Conservation (phyloP, 306 rosid genomes). For the Sophora flavescens region DNA sequence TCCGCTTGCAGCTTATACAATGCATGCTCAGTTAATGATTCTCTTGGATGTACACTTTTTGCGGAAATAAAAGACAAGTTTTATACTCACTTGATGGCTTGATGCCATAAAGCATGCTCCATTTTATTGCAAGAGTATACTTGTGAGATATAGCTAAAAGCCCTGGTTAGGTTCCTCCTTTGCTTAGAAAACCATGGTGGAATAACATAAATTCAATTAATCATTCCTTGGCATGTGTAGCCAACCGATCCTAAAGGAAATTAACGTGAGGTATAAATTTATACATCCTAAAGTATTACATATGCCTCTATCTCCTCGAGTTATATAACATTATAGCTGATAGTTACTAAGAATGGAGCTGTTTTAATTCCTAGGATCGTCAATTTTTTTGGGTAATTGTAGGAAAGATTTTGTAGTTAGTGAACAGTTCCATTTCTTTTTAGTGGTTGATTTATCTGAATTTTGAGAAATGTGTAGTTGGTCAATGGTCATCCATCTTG, state of each 20-base stretch:
- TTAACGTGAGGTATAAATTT: not conserved
- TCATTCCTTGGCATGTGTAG: not conserved
- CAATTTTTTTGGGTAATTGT: not conserved
- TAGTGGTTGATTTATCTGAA: constrained; percentile 6
- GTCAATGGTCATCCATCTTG: not conserved
- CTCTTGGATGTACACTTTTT: not conserved
- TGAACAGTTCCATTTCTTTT: constrained; percentile 20
- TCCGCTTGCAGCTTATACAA: constrained; percentile 6
- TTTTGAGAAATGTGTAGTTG: constrained; percentile 3
- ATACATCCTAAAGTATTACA: not conserved
- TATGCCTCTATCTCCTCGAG: constrained; percentile 12
- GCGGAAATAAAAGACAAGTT: constrained; percentile 7
- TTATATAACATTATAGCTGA: constrained; percentile 1
- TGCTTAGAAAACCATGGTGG: constrained; percentile 14
- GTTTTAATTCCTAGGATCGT: not conserved
- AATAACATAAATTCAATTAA: not conserved
- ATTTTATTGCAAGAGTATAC: not conserved
- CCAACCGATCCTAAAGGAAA: not conserved
- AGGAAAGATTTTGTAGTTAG: not conserved
- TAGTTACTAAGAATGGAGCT: constrained; percentile 2
- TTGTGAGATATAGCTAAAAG: not conserved
- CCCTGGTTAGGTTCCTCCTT: not conserved
- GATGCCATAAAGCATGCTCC: not conserved
- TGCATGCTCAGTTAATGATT: constrained; percentile 12
- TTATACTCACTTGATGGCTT: not conserved